Evolutionary conservation across 177 flowering plant genomes (phyloP).

Genomic region (Tripterygium wilfordii): DNA sequence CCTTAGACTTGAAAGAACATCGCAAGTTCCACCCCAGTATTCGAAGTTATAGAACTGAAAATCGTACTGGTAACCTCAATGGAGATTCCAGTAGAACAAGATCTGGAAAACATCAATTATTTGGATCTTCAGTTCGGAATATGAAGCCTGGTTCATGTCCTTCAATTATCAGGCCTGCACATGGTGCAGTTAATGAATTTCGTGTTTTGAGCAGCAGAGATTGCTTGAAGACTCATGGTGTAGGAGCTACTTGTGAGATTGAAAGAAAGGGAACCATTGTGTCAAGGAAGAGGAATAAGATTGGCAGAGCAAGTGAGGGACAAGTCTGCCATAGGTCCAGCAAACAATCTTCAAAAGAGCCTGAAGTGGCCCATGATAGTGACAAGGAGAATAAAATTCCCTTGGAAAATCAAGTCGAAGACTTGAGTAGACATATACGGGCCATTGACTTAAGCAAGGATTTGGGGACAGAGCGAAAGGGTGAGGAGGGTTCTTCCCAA

Average conservation of each 20-base stretch:
- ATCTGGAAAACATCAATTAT: neutral
- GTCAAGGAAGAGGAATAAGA: neutral
- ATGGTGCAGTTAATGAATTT: too few species aligned
- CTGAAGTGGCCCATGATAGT: neutral
- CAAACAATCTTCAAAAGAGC: neutral
- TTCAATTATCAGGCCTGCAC: too few species aligned
- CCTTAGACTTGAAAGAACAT: conserved; percentile 6
- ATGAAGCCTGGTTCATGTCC: too few species aligned
- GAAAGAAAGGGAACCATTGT: neutral
- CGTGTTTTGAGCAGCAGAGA: too few species aligned
- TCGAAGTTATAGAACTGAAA: neutral
- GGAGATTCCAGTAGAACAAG: neutral
- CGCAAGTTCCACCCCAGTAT: conserved; percentile 10
- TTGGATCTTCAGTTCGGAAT: neutral
- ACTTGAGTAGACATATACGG: neutral
- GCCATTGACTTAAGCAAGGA: neutral
- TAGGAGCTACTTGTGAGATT: too few species aligned
- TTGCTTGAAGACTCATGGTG: too few species aligned
- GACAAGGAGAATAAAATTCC: neutral
- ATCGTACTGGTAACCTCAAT: neutral
- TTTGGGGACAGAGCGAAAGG: neutral
- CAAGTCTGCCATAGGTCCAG: neutral
- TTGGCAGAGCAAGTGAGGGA: neutral
- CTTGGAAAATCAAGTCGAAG: neutral
- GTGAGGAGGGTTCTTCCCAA: too few species aligned